Conservation (phyloP, 2,329 filamentous ascomycete genomes). For the Pseudogymnoascus sp. region DNA sequence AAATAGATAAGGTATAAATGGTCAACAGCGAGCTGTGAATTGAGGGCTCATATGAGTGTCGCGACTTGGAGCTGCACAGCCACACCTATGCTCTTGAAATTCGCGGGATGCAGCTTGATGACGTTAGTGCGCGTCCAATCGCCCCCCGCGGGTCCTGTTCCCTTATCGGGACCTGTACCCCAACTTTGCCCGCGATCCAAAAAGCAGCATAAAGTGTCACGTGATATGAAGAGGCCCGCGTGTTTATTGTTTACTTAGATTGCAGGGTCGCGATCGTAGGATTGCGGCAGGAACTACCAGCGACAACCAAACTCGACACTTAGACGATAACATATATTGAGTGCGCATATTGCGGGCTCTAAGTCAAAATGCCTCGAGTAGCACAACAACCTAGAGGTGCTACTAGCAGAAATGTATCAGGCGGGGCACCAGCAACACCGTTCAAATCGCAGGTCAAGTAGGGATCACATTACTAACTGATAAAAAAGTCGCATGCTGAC, state of each 20-base stretch:
- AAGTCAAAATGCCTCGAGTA: conserved; percentile 45
- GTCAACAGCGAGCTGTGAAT: background rate
- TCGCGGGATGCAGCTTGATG: background rate
- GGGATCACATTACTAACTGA: conserved; percentile 8
- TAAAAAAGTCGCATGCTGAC: background rate
- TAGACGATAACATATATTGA: background rate
- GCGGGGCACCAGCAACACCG: conserved; percentile 24
- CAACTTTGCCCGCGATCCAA: background rate
- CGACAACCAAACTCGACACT: background rate
- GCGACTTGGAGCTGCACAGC: background rate
- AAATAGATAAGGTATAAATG: background rate
- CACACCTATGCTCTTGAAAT: background rate
- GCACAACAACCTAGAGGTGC: conserved; percentile 38
- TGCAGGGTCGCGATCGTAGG: conserved; percentile 6
- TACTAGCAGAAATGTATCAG: conserved; percentile 35
- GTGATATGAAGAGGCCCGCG: background rate
- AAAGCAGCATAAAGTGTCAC: background rate
- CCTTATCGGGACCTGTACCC: conserved; percentile 8
- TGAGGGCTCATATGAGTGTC: background rate
- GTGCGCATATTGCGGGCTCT: conserved; percentile 7
- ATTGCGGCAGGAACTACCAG: conserved; percentile 2
- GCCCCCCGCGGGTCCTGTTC: conserved; percentile 1
- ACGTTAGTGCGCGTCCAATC: background rate
- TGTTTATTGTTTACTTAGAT: conserved; percentile 10
- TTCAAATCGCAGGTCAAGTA: conserved; percentile 32